Evolutionary conservation across 192 early-diverging fungal species (phyloP), one percentile per base, ranked within the genome.

Genomic region (Podila clonocystis): DNA sequence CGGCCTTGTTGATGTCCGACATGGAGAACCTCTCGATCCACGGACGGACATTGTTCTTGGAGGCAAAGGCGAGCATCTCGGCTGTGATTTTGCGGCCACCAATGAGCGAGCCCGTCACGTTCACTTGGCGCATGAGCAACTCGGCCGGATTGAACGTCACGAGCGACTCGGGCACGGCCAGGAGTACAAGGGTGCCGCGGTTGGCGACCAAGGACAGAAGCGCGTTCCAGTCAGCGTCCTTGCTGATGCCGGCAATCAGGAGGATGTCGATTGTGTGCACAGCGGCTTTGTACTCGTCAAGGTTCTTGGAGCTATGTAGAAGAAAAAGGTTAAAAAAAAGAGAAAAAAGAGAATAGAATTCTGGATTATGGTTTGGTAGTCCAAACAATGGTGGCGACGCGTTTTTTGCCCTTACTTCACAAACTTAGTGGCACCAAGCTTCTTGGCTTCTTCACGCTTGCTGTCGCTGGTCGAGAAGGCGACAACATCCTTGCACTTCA

Each of bases 61-160:
- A 85, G 1, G 93, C 90, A 67, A 94, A 88, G 57, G 88, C 85
- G 19, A 96, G 76, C 83, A 93, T 93, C 73, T 94, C 88, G 12
- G 83, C 72, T 26, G 92, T 68, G 26, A 88, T 86, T 20, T 85
- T 70, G 60, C 74, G 55, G n/a, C 87, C 82, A 45, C 92, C 95
- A 62, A 95, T 89, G 62, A 91, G 82, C 3, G 93, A 95, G 13
- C 92, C 93, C 7, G 75, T 87, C 13, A 91, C 84, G 11, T 72
- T 75, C 5, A 90, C 83, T 50, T 89, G 75, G 60, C 78, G 79
- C 22, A 52, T 61, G 24, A 92, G 63, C 52, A 95, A 68, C 24
- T 78, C 72, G 9, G 45, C 12, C 5, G 86, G 63, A 28, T 82
- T 66, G 48, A 94, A 62, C 1, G 50, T 15, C 24, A 95, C 55